Conservation (phyloP, 345 rosid genomes). For the Psidium guajava region DNA sequence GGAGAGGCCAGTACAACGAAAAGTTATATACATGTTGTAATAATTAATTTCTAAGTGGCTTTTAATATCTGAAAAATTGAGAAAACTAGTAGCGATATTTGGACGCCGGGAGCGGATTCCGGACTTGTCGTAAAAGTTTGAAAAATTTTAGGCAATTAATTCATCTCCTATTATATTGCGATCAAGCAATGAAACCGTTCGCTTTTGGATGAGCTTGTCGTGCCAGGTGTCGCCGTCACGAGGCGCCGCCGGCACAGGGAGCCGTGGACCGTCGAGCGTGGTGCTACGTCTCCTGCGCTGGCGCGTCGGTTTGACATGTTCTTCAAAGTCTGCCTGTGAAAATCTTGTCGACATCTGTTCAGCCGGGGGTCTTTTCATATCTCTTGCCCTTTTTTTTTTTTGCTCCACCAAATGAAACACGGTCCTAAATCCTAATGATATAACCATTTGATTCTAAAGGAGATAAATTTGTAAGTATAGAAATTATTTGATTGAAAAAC, state of each 20-base stretch:
- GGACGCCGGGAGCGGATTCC: fast-evolving
- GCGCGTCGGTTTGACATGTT: not conserved
- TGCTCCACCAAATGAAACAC: not conserved
- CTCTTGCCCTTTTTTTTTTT: not conserved
- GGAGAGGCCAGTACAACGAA: no score
- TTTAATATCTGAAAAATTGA: not conserved
- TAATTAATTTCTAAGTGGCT: not conserved
- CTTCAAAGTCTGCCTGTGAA: not conserved
- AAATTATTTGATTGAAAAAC: fast-evolving
- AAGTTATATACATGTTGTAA: fast-evolving
- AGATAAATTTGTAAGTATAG: not conserved
- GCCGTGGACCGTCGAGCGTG: not conserved
- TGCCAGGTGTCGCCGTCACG: not conserved
- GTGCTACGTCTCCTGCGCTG: not conserved
- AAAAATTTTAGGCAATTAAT: no score
- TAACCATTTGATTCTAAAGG: not conserved
- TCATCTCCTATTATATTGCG: no score
- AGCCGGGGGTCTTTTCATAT: no score
- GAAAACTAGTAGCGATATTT: not conserved
- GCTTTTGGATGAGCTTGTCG: not conserved
- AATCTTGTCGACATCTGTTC: not conserved
- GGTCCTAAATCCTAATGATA: not conserved
- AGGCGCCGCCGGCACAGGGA: not conserved
- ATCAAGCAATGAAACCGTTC: not conserved
- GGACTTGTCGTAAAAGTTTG: no score